Percentiles rank a stretch among this genome's conserved stretches.
Evolutionary conservation across 2,329 filamentous ascomycete genomes (phyloP).

Genomic region (Cryphonectria japonica): DNA sequence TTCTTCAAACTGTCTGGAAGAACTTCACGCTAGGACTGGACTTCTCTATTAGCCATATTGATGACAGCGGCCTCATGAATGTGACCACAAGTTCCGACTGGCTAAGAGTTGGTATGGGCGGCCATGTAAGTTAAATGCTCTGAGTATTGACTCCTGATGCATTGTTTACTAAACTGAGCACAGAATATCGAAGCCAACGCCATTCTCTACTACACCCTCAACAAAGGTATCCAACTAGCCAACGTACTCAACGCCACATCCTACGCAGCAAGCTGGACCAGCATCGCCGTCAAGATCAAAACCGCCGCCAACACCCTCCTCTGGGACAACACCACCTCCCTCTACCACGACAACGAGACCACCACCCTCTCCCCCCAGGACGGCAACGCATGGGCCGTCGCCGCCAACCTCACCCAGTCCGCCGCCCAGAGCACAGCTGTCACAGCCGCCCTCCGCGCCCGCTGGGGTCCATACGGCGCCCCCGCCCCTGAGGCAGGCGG

Average conservation of each 20-base stretch:
- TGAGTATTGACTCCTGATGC: too few relatives aligned
- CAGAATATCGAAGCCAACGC: conserved; percentile 54
- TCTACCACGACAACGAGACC: conserved; percentile 54
- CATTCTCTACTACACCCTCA: conserved; percentile 55
- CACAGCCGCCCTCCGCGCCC: conserved; percentile 15
- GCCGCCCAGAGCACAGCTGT: conserved; percentile 9
- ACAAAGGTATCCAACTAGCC: conserved; percentile 52
- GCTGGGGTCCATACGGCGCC: conserved; percentile 22
- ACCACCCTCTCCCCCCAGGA: conserved; percentile 41
- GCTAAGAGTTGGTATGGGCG: conserved; percentile 53
- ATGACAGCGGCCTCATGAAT: conserved; percentile 48
- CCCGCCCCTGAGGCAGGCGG: conserved; percentile 22
- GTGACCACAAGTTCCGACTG: conserved; percentile 53
- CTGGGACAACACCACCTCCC: conserved; percentile 48
- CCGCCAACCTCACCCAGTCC: conserved; percentile 23
- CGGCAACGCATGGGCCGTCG: conserved; percentile 23
- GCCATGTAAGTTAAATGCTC: conserved; percentile 37
- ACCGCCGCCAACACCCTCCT: conserved; percentile 49
- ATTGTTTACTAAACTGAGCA: conserved; percentile 30
- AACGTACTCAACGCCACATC: conserved; percentile 44
- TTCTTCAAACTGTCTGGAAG: conserved; percentile 50
- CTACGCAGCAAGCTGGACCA: conserved; percentile 37
- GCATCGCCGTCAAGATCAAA: conserved; percentile 34
- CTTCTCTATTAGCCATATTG: conserved; percentile 40
- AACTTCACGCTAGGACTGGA: conserved; percentile 52